Evolutionary conservation across 2,329 filamentous ascomycete genomes (phyloP), one percentile per base, ranked within the genome.

Genomic region (Geosmithia flava): DNA sequence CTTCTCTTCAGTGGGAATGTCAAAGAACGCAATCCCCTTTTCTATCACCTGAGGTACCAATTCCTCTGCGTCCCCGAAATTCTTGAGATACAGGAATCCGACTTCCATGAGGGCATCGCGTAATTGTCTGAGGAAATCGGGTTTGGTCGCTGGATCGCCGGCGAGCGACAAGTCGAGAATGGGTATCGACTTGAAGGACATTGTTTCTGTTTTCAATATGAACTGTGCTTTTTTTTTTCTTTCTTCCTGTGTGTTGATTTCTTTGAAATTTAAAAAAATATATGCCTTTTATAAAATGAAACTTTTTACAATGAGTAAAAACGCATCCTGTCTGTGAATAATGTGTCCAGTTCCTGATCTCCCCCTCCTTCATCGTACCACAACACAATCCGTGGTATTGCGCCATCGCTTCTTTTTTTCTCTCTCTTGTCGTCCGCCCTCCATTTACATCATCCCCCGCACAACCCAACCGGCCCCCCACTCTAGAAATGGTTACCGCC

Each of bases 21-120:
- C 78, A 57, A 95, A 95, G 64, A 95, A 93, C 0, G 67, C 70
- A 48, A 77, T 78, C 43, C 85, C 86, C 57, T 88, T 74, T 2
- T 66, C 58, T 47, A 87, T 80, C 23, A 91, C 85, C 52, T 74
- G 65, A 20, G 76, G 59, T 55, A 85, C 80, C 47, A 91, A 66
- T 40, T 75, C 68, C 16, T 82, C 74, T 5, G 83, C 71, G 46
- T 91, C 80, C 20, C 83, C 85, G 2, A 86, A 82, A 58, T 94
- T 89, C 59, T 82, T 83, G 52, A 95, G 76, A 59, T 95, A 95
- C 20, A 94, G 64, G 58, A 95, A 95, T 2, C 88, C 88, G n/a
- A 94, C 85, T 61, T 91, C 84, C 57, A 95, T 77, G 30, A 95
- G 68, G 0, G 87, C 86, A 63, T 85, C 71, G 16, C 85, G 83